Percentiles rank a stretch among this genome's conserved stretches.
Evolutionary conservation across 768 basidiomycete genomes (phyloP).

Genomic region (Agrocybe praecox): DNA sequence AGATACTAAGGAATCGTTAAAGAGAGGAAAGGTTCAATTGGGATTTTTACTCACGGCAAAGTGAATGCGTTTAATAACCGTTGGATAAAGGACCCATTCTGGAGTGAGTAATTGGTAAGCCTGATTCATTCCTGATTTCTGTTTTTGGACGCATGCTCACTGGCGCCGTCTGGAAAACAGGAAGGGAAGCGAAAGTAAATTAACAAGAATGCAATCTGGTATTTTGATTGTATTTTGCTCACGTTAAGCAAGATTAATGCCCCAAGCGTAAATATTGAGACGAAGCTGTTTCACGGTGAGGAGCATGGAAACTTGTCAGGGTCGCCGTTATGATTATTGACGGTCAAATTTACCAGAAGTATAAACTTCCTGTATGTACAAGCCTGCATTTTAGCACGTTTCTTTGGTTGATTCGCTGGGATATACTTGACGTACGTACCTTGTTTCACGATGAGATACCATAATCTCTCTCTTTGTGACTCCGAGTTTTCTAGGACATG

Average conservation of each 20-base stretch:
- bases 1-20: not conserved
- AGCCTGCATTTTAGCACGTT: not conserved
- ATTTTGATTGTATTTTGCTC: not conserved
- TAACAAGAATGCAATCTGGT: not conserved
- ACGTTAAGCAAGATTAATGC: not conserved
- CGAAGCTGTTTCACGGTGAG: not conserved
- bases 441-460: not conserved
- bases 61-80: not conserved
- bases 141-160: too few relatives aligned
- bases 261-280: not conserved
- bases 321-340: not conserved
- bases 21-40: not conserved
- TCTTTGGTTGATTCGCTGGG: too few relatives aligned
- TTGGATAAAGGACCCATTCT: conserved; percentile 2
- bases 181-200: too few relatives aligned
- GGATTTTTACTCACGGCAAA: not conserved
- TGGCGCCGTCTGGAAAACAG: too few relatives aligned
- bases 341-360: not conserved
- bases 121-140: too few relatives aligned
- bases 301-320: not conserved
- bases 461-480: not conserved
- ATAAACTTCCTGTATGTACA: not conserved
- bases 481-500: not conserved
- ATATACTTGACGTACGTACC: not conserved
- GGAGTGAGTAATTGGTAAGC: not conserved